Percentiles rank a stretch among this genome's conserved stretches.
phyloP scores from a whole-genome alignment of 2,329 filamentous ascomycete genomes.

The Uncinocarpus reesii region DNA sequence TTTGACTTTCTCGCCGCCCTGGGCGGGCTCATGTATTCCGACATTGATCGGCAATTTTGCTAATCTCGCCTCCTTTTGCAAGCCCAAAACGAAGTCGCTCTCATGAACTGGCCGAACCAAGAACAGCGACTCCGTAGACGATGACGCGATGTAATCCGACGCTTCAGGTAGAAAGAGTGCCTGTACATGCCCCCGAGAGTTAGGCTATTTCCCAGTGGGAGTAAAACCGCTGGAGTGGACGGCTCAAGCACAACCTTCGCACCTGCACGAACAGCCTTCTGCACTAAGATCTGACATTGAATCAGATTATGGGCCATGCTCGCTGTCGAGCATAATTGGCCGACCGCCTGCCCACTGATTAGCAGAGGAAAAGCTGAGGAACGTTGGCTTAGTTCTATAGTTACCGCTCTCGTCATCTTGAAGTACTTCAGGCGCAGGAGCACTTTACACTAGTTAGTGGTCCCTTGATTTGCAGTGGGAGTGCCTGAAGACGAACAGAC shows the following conservation, averaged over 20 bases:
- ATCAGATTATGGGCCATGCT: slow-evolving; percentile 68
- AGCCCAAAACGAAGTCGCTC: slow-evolving; percentile 65
- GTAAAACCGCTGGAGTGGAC: slow-evolving; percentile 11
- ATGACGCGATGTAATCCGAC: slow-evolving; percentile 71
- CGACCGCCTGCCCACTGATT: slow-evolving; percentile 55
- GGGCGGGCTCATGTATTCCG: slow-evolving; percentile 68
- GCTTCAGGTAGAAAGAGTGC: slow-evolving; percentile 88
- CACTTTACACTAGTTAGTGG: too few species aligned
- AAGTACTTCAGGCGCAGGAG: background rate
- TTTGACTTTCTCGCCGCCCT: slow-evolving; percentile 44
- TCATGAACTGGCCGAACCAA: slow-evolving; percentile 57
- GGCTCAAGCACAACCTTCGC: slow-evolving; percentile 53
- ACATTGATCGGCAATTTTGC: slow-evolving; percentile 66
- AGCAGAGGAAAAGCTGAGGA: slow-evolving; percentile 12
- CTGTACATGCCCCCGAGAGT: slow-evolving; percentile 29
- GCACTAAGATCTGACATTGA: slow-evolving; percentile 62
- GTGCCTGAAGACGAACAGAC: background rate
- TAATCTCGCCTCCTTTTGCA: slow-evolving; percentile 56
- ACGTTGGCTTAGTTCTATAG: background rate
- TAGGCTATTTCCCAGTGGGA: slow-evolving; percentile 5
- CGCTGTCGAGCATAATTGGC: slow-evolving; percentile 78
- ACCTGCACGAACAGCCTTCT: slow-evolving; percentile 61
- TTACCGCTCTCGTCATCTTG: slow-evolving; percentile 17
- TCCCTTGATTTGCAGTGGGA: too few species aligned
- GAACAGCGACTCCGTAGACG: slow-evolving; percentile 55